phyloP scores from a whole-genome alignment of 2,329 filamentous ascomycete genomes.

The Metarhizium guizhouense region DNA sequence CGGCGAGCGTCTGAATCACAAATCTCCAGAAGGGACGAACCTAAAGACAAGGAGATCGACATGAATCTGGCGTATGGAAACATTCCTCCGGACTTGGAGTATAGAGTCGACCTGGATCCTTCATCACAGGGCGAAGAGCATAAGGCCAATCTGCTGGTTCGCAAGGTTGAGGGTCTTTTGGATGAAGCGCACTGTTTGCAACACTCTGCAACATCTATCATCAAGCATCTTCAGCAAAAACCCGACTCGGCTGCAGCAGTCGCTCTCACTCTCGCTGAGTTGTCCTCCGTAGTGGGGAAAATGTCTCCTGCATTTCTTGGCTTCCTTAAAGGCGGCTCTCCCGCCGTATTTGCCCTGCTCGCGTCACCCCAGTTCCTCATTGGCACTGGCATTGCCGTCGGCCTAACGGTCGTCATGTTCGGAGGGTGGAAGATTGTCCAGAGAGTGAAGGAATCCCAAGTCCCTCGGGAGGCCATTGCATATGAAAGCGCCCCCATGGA shows the following conservation, averaged over 20 bases:
- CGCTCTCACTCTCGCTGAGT: constrained; percentile 83
- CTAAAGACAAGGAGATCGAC: constrained; percentile 53
- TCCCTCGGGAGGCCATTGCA: constrained; percentile 19
- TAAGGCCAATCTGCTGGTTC: constrained; percentile 50
- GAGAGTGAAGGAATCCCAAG: constrained; percentile 50
- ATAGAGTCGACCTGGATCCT: constrained; percentile 38
- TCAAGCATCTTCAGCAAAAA: constrained; percentile 58
- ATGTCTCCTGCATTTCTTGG: constrained; percentile 74
- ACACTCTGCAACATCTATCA: constrained; percentile 73
- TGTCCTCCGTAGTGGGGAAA: constrained; percentile 72
- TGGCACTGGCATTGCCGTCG: constrained; percentile 77
- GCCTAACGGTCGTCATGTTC: constrained; percentile 91
- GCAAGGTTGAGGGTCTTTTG: constrained; percentile 65
- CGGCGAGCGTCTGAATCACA: constrained; percentile 30
- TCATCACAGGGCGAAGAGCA: constrained; percentile 45
- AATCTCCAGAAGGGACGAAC: constrained; percentile 16
- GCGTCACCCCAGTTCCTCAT: constrained; percentile 92
- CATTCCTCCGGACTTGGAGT: constrained; percentile 58
- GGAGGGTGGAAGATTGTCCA: constrained; percentile 98
- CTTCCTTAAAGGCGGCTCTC: constrained; percentile 70
- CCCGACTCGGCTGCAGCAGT: constrained; percentile 92
- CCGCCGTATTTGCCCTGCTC: constrained; percentile 77
- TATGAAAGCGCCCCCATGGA: constrained; percentile 16
- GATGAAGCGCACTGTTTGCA: constrained; percentile 86
- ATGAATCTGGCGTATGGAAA: constrained; percentile 90